Conservation (phyloP, 2,329 filamentous ascomycete species). For the Diaporthe ampelina region DNA sequence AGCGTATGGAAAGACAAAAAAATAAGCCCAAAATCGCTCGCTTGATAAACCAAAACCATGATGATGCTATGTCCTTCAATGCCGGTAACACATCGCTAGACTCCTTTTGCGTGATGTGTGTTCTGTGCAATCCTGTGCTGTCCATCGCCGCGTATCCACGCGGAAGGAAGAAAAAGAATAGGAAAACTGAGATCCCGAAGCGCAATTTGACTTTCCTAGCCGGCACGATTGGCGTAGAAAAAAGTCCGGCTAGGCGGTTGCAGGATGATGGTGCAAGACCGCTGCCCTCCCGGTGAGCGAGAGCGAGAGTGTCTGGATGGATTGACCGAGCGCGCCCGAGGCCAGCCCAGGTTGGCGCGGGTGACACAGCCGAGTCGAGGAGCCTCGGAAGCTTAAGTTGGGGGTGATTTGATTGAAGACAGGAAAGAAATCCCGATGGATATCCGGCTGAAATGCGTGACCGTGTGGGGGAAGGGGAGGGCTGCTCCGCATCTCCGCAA, state of each 20-base stretch:
- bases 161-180: not conserved
- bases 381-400: slow-evolving; percentile 24
- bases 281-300: not conserved
- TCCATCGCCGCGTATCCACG: slow-evolving; percentile 17
- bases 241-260: not conserved
- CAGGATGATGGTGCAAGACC: slow-evolving; percentile 14
- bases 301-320: slow-evolving; percentile 6
- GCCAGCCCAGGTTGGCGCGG: slow-evolving; percentile 17
- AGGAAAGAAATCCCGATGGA: slow-evolving; percentile 32
- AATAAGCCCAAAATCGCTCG: slow-evolving; percentile 1
- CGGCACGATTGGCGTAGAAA: not conserved
- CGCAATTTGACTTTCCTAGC: not conserved
- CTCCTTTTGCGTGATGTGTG: not conserved
- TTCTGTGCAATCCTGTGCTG: slow-evolving; percentile 19
- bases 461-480: slow-evolving; percentile 5
- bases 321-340: not conserved
- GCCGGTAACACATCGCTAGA: slow-evolving; percentile 21
- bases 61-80: slow-evolving; percentile 5
- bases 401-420: not conserved
- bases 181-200: not conserved
- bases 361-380: slow-evolving; percentile 21
- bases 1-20: slow-evolving; percentile 8
- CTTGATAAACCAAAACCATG: slow-evolving; percentile 17
- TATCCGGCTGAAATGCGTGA: slow-evolving; percentile 29
- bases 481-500: slow-evolving; percentile 33